phyloP scores from a whole-genome alignment of 257 asterid genomes.

The Salvia rosmarinus region DNA sequence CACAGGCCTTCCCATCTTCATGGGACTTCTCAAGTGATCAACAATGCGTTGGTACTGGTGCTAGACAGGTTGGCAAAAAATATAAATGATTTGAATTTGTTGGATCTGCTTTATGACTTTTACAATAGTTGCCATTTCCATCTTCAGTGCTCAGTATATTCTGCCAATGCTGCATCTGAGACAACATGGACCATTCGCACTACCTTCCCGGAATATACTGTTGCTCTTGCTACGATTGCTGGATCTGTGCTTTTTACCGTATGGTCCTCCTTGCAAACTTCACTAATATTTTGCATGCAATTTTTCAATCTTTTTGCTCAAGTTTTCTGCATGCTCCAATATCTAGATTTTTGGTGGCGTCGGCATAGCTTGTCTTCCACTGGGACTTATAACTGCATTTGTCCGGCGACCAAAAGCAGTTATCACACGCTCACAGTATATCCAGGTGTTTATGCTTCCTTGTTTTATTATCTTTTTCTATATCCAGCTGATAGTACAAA shows the following conservation, averaged over 20 bases:
- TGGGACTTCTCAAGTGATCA: constrained; percentile 59
- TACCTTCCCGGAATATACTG: constrained; percentile 93
- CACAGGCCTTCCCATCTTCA: constrained; percentile 58
- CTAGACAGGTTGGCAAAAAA: constrained; percentile 55
- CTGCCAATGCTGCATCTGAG: constrained; percentile 79
- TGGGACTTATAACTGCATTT: constrained; percentile 84
- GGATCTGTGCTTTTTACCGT: constrained; percentile 93
- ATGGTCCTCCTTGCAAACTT: constrained; percentile 36
- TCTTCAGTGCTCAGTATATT: constrained; percentile 81
- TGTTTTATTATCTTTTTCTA: constrained; percentile 7
- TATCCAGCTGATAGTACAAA: background rate
- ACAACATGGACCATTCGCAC: constrained; percentile 86
- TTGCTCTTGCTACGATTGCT: constrained; percentile 85
- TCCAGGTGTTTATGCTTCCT: constrained; percentile 58
- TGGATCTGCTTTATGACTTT: constrained; percentile 32
- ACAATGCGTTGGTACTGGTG: constrained; percentile 71
- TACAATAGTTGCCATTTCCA: constrained; percentile 23
- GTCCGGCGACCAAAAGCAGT: constrained; percentile 93
- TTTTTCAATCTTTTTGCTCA: constrained; percentile 30
- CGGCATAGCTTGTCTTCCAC: constrained; percentile 89
- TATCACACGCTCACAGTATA: constrained; percentile 92
- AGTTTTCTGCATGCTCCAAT: constrained; percentile 29
- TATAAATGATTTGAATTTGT: constrained; percentile 11
- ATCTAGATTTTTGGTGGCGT: constrained; percentile 91
- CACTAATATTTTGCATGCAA: constrained; percentile 11